phyloP scores from a whole-genome alignment of 2,329 filamentous ascomycete species.

The Alternaria dauci region DNA sequence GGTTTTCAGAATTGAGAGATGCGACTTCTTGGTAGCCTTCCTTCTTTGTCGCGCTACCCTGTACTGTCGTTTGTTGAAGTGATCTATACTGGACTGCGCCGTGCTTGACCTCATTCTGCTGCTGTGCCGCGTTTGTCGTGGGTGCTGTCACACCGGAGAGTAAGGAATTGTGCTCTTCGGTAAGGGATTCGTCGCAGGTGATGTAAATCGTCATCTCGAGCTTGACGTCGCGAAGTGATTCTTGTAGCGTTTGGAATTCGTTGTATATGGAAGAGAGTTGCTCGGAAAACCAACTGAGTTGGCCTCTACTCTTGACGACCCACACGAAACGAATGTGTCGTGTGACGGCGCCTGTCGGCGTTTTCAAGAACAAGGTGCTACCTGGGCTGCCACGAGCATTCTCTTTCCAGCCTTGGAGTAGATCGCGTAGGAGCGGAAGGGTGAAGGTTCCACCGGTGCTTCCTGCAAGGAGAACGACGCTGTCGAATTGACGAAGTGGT shows the following conservation, averaged over 20 bases:
- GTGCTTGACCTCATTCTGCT: constrained; percentile 14
- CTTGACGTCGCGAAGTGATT: constrained; percentile 50
- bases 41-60: constrained; percentile 29
- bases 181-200: constrained; percentile 61
- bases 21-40: constrained; percentile 35
- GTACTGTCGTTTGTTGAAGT: neutral
- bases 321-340: constrained; percentile 64
- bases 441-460: constrained; percentile 68
- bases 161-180: constrained; percentile 51
- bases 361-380: constrained; percentile 26
- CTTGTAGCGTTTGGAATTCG: constrained; percentile 54
- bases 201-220: constrained; percentile 64
- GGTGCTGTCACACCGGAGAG: constrained; percentile 35
- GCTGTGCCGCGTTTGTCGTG: constrained; percentile 10
- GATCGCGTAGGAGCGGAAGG: constrained; percentile 63
- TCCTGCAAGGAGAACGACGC: constrained; percentile 66
- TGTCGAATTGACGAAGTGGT: constrained; percentile 67
- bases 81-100: constrained; percentile 32
- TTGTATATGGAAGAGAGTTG: constrained; percentile 58
- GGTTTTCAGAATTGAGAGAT: constrained; percentile 10
- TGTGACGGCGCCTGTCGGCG: constrained; percentile 51
- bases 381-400: constrained; percentile 21
- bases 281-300: constrained; percentile 62
- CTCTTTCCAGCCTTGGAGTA: constrained; percentile 59
- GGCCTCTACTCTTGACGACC: constrained; percentile 64